Evolutionary conservation across 768 basidiomycete species (phyloP), one percentile per base, ranked within the genome.

Genomic region (Tricholoma bakamatsutake): DNA sequence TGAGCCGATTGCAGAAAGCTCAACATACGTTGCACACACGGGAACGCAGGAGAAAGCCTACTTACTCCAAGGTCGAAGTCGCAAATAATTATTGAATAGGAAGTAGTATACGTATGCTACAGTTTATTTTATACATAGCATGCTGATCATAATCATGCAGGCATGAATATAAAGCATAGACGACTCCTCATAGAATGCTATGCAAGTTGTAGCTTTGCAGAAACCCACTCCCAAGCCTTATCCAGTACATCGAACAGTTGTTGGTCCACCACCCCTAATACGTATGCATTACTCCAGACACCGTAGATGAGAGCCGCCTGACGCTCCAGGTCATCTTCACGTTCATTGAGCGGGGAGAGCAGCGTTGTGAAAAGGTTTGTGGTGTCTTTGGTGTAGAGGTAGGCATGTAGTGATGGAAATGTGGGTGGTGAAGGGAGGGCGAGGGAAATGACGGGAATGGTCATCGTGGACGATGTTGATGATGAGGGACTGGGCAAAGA

Each of bases 401-500:
- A 82, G 0, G 68, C 61, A 15, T 77, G 75, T 0, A 85, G 71
- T 5, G 73, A 65, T 1, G 76, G 67, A 64, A 83, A 84, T 12
- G 79, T 72, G n/a, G 71, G 69, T 0, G 80, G 76, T 2, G 78
- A 74, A 0, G 82, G 81, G n/a, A 85, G 68, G 53, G 72, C 69
- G 59, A 85, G 58, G 4, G 77, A 78, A 5, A 81, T 72, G 35
- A 84, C 73, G 17, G 83, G 83, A 1, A 82, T 61, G 12, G 60
- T 66, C 4, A 57, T 47, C 27, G 50, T 48, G 27, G 52, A 50
- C 21, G 33, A 50, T 64, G 59, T 31, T 17, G 30, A 31, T n/a
- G 46, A 47, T 12, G 40, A 42, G 40, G 42, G 21, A 21, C 42
- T 21, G 4, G 42, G 24, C 6, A 27, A 13, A 31, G 46, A 31